Evolutionary conservation across 2,329 filamentous ascomycete species (phyloP).

Genomic region (Epichloe gansuensis): DNA sequence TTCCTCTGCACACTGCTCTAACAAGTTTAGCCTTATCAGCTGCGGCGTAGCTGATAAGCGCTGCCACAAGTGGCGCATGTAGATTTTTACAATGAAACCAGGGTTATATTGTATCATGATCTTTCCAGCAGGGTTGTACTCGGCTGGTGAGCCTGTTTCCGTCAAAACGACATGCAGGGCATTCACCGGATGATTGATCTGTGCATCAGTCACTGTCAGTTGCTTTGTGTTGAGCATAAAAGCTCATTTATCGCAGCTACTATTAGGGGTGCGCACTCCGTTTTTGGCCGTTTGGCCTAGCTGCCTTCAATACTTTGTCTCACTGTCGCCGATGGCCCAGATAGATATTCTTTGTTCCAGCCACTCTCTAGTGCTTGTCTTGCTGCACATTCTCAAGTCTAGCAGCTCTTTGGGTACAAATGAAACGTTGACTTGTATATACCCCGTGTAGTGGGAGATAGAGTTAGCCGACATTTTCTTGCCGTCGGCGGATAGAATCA

Average conservation of each 20-base stretch:
- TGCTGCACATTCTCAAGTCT: slow-evolving; percentile 20
- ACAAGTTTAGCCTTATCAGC: too few relatives aligned
- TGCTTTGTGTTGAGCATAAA: slow-evolving; percentile 15
- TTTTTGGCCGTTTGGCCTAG: too few relatives aligned
- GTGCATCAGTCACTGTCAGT: slow-evolving; percentile 18
- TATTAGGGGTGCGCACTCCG: too few relatives aligned
- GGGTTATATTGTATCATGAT: slow-evolving; percentile 10
- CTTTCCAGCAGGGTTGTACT: slow-evolving; percentile 13
- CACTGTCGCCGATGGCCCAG: slow-evolving; percentile 27
- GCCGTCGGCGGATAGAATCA: slow-evolving; percentile 17
- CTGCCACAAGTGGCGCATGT: too few relatives aligned
- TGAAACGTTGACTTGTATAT: slow-evolving; percentile 25
- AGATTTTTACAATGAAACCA: too few relatives aligned
- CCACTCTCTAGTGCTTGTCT: slow-evolving; percentile 20
- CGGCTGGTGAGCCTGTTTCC: slow-evolving; percentile 1
- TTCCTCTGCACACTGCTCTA: too few relatives aligned
- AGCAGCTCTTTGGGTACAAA: slow-evolving; percentile 24
- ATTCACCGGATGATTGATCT: slow-evolving; percentile 19
- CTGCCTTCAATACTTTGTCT: slow-evolving; percentile 9
- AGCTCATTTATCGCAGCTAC: too few relatives aligned
- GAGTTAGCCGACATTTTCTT: slow-evolving; percentile 21
- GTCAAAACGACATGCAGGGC: slow-evolving; percentile 18
- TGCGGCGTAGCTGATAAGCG: too few relatives aligned
- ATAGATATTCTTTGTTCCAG: slow-evolving; percentile 23
- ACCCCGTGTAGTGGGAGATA: slow-evolving; percentile 34